Evolutionary conservation across 2,329 filamentous ascomycete genomes (phyloP).

Genomic region (Chrysosporium queenslandicum): DNA sequence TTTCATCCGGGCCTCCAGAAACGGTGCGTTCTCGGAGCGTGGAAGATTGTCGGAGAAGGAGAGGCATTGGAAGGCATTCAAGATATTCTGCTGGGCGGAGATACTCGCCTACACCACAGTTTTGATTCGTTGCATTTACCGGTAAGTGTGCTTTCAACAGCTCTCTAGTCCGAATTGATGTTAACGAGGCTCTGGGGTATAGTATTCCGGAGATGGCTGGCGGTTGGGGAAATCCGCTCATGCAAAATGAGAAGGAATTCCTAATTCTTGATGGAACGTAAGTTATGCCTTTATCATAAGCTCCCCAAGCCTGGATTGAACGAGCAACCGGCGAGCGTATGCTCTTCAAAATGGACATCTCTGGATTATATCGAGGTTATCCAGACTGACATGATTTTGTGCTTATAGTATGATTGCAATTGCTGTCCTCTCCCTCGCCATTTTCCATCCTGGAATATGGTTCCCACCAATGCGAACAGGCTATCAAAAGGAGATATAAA

Average conservation of each 20-base stretch:
- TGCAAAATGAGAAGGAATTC: slow-evolving; percentile 41
- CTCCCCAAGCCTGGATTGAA: too few species aligned
- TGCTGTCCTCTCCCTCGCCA: slow-evolving; percentile 32
- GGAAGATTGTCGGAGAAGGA: background rate
- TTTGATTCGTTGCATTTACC: slow-evolving; percentile 37
- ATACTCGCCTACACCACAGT: slow-evolving; percentile 33
- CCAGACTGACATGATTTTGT: slow-evolving; percentile 10
- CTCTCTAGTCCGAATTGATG: background rate
- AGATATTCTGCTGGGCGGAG: slow-evolving; percentile 23
- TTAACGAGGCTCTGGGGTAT: background rate
- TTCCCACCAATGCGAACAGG: slow-evolving; percentile 7
- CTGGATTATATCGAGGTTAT: too few species aligned
- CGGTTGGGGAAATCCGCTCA: slow-evolving; percentile 39
- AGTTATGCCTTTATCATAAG: slow-evolving; percentile 21
- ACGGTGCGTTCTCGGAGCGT: slow-evolving; percentile 14
- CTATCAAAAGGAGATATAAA: background rate
- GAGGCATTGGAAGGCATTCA: slow-evolving; percentile 17
- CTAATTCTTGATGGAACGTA: slow-evolving; percentile 41
- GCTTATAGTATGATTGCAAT: slow-evolving; percentile 38
- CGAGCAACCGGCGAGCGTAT: too few species aligned
- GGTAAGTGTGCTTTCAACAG: slow-evolving; percentile 22
- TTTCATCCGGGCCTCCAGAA: slow-evolving; percentile 34
- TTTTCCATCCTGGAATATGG: slow-evolving; percentile 39
- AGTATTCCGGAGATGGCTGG: slow-evolving; percentile 44
- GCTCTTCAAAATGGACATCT: too few species aligned